Evolutionary conservation across 1,139 yeast genomes (phyloP).

Genomic region (Yamadazyma dushanensis): DNA sequence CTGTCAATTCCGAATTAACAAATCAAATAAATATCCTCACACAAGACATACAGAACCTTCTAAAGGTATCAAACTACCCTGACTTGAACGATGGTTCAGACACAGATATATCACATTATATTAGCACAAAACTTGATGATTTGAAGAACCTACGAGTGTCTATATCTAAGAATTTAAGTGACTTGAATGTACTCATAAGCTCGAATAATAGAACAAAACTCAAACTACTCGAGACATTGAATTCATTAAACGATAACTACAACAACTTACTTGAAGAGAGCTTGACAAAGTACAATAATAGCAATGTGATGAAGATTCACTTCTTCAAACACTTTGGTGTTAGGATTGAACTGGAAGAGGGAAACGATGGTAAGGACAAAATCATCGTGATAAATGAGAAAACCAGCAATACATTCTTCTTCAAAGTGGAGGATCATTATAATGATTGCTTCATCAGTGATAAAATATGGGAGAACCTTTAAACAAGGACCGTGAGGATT

Average conservation of each 20-base stretch:
- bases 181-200: slow-evolving; percentile 53
- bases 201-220: slow-evolving; percentile 44
- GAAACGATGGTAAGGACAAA: slow-evolving; percentile 21
- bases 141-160: slow-evolving; percentile 36
- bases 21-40: slow-evolving; percentile 19
- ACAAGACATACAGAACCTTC: slow-evolving; percentile 25
- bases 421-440: slow-evolving; percentile 59
- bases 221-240: slow-evolving; percentile 34
- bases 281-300: slow-evolving; percentile 29
- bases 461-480: slow-evolving; percentile 66
- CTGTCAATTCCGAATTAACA: slow-evolving; percentile 22
- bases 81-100: slow-evolving; percentile 6
- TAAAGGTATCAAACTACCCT: slow-evolving; percentile 21
- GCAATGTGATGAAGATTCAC: slow-evolving; percentile 41
- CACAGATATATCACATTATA: slow-evolving; percentile 7
- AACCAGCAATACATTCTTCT: slow-evolving; percentile 47
- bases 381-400: slow-evolving; percentile 54
- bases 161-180: slow-evolving; percentile 58
- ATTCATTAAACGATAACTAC: slow-evolving; percentile 22
- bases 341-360: slow-evolving; percentile 29
- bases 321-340: slow-evolving; percentile 48
- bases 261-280: slow-evolving; percentile 25
- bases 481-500: too few relatives aligned
- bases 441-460: slow-evolving; percentile 66
- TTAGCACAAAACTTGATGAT: slow-evolving; percentile 7